Conservation (phyloP, 2,329 filamentous ascomycete genomes). For the Scedosporium apiospermum region DNA sequence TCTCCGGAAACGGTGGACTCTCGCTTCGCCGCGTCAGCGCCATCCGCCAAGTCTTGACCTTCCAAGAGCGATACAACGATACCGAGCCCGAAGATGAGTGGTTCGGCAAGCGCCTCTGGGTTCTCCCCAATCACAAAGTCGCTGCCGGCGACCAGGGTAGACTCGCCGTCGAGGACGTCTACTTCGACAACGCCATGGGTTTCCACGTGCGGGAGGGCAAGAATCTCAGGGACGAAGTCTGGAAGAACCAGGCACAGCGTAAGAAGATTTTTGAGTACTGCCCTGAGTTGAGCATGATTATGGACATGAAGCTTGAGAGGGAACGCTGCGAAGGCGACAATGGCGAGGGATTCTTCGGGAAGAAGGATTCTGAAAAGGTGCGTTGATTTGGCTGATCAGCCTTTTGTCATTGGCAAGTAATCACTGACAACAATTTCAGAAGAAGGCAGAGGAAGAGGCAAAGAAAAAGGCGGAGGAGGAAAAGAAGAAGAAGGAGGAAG, state of each 20-base stretch:
- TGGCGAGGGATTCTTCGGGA: slow-evolving; percentile 15
- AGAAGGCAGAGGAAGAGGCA: not conserved
- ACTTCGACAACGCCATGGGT: slow-evolving; percentile 41
- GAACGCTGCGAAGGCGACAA: slow-evolving; percentile 32
- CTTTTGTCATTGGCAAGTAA: not conserved
- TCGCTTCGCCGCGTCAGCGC: slow-evolving; percentile 42
- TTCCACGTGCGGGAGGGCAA: slow-evolving; percentile 38
- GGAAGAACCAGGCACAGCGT: slow-evolving; percentile 32
- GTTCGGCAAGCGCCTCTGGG: slow-evolving; percentile 39
- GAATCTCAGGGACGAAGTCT: slow-evolving; percentile 31
- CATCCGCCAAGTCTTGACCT: slow-evolving; percentile 36
- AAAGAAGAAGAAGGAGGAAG: slow-evolving; percentile 1
- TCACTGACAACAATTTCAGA: not conserved
- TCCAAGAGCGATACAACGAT: slow-evolving; percentile 40
- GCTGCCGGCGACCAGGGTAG: slow-evolving; percentile 29
- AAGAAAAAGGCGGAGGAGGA: not conserved
- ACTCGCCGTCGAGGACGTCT: slow-evolving; percentile 40
- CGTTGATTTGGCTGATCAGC: not conserved
- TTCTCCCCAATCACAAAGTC: slow-evolving; percentile 37
- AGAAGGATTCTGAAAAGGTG: slow-evolving; percentile 8
- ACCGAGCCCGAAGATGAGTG: slow-evolving; percentile 45
- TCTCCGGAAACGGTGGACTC: slow-evolving; percentile 44
- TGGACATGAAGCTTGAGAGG: slow-evolving; percentile 46
- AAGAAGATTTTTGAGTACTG: slow-evolving; percentile 44
- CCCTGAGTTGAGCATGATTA: slow-evolving; percentile 43